A percentile compares a stretch with the other conserved stretches of the same genome.
These are phyloP conservation scores for Apostasia shenzhenica DNA, from an alignment of 106 monocot species.

Conservation along the genomic window DNA sequence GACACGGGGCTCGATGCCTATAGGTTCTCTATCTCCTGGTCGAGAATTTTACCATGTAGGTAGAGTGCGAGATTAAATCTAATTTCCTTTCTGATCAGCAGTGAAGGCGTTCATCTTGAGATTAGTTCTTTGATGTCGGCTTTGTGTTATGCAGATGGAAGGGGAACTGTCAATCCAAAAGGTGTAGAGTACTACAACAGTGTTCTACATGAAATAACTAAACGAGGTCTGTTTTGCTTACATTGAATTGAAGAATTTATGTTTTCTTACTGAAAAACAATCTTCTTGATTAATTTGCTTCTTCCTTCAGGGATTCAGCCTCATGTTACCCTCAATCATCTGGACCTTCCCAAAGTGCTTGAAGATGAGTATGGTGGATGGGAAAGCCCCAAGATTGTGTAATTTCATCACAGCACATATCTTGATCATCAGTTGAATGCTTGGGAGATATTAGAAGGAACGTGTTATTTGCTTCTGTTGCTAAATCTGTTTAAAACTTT, in stretches of 20 bases:
- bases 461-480: too few relatives aligned
- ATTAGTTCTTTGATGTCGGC: neutral
- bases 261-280: too few relatives aligned
- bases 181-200: constrained; percentile 40
- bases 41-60: constrained; percentile 42
- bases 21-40: constrained; percentile 54
- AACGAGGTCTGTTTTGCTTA: constrained; percentile 13
- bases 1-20: constrained; percentile 35
- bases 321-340: constrained; percentile 51
- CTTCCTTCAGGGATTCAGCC: constrained; percentile 49
- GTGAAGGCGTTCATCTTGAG: neutral
- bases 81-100: neutral
- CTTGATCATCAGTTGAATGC: too few relatives aligned
- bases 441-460: too few relatives aligned
- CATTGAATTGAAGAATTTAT: too few relatives aligned
- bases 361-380: constrained; percentile 74
- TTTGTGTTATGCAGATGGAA: constrained; percentile 26
- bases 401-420: constrained; percentile 1
- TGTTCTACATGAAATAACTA: constrained; percentile 33
- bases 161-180: constrained; percentile 39
- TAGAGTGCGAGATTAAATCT: neutral
- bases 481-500: too few relatives aligned
- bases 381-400: constrained; percentile 70
- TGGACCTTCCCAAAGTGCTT: constrained; percentile 61
- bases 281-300: neutral